Evolutionary conservation across 441 rosid species (phyloP).

Genomic region (Adansonia rubrostipa): DNA sequence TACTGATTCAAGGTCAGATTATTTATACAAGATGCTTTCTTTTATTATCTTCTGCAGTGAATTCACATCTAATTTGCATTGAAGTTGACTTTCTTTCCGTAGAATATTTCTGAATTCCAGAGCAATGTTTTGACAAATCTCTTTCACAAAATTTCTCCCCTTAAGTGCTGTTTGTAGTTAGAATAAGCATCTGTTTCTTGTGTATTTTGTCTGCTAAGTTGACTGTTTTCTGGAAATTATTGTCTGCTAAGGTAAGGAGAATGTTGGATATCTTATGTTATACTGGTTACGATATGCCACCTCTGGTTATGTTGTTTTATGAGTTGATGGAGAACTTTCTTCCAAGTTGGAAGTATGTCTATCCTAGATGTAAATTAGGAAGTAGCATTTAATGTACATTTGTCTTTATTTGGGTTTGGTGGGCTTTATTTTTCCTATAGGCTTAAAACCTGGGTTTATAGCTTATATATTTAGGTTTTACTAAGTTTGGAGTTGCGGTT

Average conservation of each 20-base stretch:
- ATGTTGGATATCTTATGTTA: constrained; percentile 6
- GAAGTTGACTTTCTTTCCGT: neutral
- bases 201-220: neutral
- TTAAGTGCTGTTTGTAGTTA: constrained; percentile 9
- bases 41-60: neutral
- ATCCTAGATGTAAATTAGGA: constrained; percentile 6
- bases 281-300: constrained; percentile 8
- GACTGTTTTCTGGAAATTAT: neutral
- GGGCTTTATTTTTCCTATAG: neutral
- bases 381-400: constrained; percentile 12
- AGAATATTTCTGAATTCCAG: neutral
- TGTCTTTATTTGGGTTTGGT: neutral
- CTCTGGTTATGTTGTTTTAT: neutral
- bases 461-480: neutral
- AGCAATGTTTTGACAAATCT: constrained; percentile 15
- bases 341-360: neutral
- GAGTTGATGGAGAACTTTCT: constrained; percentile 6
- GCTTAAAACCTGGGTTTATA: neutral
- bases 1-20: constrained; percentile 68
- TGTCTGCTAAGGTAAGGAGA: neutral
- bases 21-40: constrained; percentile 10
- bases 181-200: constrained; percentile 11
- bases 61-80: neutral
- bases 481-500: neutral
- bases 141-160: neutral